Evolutionary conservation across 495 filamentous ascomycete genomes (phyloP), one percentile per base, ranked within the genome.

Genomic region (Cairneyella variabilis): DNA sequence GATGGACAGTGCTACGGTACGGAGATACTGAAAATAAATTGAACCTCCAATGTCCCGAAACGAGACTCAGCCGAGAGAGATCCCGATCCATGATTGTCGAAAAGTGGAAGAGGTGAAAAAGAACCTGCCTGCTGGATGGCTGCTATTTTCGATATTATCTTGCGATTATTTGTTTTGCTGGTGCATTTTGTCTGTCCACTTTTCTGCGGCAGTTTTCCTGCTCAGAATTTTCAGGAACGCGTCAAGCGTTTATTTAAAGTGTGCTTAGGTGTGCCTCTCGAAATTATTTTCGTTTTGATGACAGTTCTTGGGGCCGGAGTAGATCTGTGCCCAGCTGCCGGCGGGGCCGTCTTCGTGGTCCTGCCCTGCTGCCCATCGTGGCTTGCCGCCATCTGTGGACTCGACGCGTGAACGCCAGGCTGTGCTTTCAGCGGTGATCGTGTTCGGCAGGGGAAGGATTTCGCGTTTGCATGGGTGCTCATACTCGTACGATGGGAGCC

Each of bases 191-290:
- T n/a, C n/a, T n/a, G n/a, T n/a, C n/a, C n/a, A n/a, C n/a, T n/a
- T n/a, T n/a, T n/a, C n/a, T n/a, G n/a, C n/a, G n/a, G n/a, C n/a
- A 14, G 14, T 41, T 17, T 41, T 41, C 17, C 7, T 21, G 11
- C n/a, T 3, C 8, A 21, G 21, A 48, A 34, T 39, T 39, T 38
- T 49, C 47, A 39, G 5, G 47, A 49, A 39, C 32, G 47, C 47
- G 20, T 49, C 47, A 49, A 49, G 28, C 45, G 7, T 44, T 6
- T 44, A 27, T 44, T 26, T 42, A 8, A 22, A n/a, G n/a, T n/a
- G n/a, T n/a, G n/a, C n/a, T n/a, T n/a, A 42, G 39, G 5, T 44
- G 23, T 4, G 23, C 14, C 23, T 44, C 11, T 32, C 7, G 28
- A 32, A 32, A 32, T 14, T 32, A 14, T 32, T 32, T 32, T 7